Base-by-base conservation (phyloP, 495 filamentous ascomycete genomes). In the Penicillium paradoxum region DNA sequence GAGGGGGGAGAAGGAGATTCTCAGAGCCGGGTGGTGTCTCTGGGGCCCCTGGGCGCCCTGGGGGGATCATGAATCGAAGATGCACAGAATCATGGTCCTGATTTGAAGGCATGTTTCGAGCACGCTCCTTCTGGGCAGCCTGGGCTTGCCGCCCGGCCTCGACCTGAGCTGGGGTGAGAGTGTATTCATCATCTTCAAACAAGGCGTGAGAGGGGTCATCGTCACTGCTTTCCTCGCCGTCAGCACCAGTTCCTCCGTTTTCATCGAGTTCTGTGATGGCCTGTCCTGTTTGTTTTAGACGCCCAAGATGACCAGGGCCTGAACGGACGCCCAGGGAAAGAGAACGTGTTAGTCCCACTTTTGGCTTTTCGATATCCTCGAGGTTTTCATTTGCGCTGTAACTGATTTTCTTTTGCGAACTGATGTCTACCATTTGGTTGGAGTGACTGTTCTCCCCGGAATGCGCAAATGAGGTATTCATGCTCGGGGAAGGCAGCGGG, bases 131-230 rank as follows among this genome's bases (percentile, higher is more conserved):
- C 10, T 63, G 56, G 17, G 60, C 44, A 21, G 58, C 55, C n/a
- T 69, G 62, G 6, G 54, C 45, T n/a, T 66, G 65, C 42, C 73
- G 68, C 15, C 63, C 62, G 32, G 67, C 68, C 51, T 74, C 73
- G 10, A 63, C 57, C 40, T 76, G 64, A 13, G 73, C 71, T 0
- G 65, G 65, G 1, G 71, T 70, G 25, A 75, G 57, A 8, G 68
- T 75, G 54, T 73, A 75, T 44, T 76, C 73, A n/a, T 74, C 72
- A 29, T 75, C 72, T 9, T 64, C 70, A 61, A 71, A 75, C 24
- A 68, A 61, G 49, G 61, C 68, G 27, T 67, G 66, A 7, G 70
- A 62, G 34, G 61, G 52, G 27, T 74, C 71, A 17, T 76, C 73
- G 21, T 75, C 73, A 37, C 69, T 72, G 48, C 68, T 72, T 25